Base-by-base conservation (phyloP, 352 stramenopile species). In the Aphanomyces invadans region DNA sequence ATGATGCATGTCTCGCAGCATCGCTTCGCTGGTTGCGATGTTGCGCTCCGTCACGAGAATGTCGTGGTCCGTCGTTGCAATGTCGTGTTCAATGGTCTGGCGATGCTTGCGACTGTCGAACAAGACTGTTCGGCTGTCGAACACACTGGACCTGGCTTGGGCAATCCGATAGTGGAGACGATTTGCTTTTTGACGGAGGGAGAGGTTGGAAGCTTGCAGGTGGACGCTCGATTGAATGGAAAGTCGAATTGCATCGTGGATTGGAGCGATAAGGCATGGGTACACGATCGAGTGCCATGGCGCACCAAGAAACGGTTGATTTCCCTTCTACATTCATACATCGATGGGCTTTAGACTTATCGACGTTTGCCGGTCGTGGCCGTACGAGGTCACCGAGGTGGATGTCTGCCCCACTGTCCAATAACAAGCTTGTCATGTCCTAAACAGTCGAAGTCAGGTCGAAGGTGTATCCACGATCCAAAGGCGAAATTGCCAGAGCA, bases 241-340 rank as follows among this genome's bases (percentile, higher is more conserved):
- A 4, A 4, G 26, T 21, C 21, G 4, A 46, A 67, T 55, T 12
- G 38, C 54, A 17, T 23, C 31, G 33, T 67, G 60, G 1, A 33
- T 12, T 15, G 60, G 60, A 5, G 60, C 21, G 2, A 67, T 19
- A 17, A 67, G 60, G 25, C 60, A 67, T 10, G 60, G 60, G 21
- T 46, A 67, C 21, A 67, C 11, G 10, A 67, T 59, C 2, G 48
- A 15, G 38, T 67, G 60, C 60, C 60, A 67, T 12, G 60, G 45
- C 4, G 60, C 60, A 32, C 38, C 38, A 25, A 67, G 42, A 52
- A 67, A 67, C n/a, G 60, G 60, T 17, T 19, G 4, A 2, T 51
- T n/a, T 3, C 38, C 60, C 10, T 67, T 57, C 60, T 67, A 67
- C 12, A 5, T 23, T 26, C 9, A 54, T 12, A 21, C 28, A 17